Evolutionary conservation across 768 basidiomycete genomes (phyloP).

Genomic region (Calocera viscosa): DNA sequence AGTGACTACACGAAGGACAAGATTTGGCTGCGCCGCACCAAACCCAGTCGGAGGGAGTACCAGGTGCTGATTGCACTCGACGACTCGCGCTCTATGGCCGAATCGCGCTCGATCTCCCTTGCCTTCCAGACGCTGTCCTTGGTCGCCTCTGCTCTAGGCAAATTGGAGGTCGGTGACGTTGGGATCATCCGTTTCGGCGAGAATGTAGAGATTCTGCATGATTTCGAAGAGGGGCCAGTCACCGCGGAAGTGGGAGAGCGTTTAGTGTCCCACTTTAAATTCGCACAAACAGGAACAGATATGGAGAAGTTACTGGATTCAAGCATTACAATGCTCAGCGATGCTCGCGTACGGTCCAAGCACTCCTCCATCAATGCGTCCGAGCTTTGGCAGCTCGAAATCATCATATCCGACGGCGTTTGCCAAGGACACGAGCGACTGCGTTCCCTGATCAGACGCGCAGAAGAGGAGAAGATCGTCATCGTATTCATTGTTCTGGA

Average conservation of each 20-base stretch:
- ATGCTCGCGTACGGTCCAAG: slow-evolving; percentile 56
- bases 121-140: slow-evolving; percentile 89
- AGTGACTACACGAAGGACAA: slow-evolving; percentile 99
- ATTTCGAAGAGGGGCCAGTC: slow-evolving; percentile 69
- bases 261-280: slow-evolving; percentile 74
- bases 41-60: slow-evolving; percentile 88
- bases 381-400: slow-evolving; percentile 93
- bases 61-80: slow-evolving; percentile 90
- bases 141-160: slow-evolving; percentile 77
- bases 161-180: slow-evolving; percentile 91
- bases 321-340: slow-evolving; percentile 59
- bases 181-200: slow-evolving; percentile 85
- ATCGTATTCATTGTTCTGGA: slow-evolving; percentile 94
- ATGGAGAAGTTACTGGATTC: slow-evolving; percentile 70
- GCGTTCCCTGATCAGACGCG: slow-evolving; percentile 64
- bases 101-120: slow-evolving; percentile 80
- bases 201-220: slow-evolving; percentile 73
- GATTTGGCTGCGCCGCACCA: slow-evolving; percentile 92
- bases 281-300: slow-evolving; percentile 81
- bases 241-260: slow-evolving; percentile 68
- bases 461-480: slow-evolving; percentile 83
- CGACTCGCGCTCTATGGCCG: slow-evolving; percentile 94
- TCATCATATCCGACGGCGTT: slow-evolving; percentile 98
- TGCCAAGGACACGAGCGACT: slow-evolving; percentile 90
- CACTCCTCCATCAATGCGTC: slow-evolving; percentile 47